These are phyloP conservation scores for Wickerhamiella pararugosa DNA, from an alignment of 1,139 yeast genomes.

Conservation along the genomic window DNA sequence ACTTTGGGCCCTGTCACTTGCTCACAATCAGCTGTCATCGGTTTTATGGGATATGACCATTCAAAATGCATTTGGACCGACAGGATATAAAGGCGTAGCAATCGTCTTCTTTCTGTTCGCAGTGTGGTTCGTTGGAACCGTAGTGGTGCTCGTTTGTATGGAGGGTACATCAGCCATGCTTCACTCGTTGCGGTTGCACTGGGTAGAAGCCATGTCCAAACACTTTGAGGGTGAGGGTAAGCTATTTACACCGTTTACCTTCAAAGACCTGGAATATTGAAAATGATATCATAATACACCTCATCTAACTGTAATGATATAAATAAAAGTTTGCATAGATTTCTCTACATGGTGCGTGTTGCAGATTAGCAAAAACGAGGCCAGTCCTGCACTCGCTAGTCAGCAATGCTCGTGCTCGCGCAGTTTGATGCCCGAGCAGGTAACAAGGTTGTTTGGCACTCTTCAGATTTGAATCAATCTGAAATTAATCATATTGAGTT, in stretches of 20 bases:
- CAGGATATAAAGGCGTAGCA: constrained; percentile 55
- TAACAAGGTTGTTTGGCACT: constrained; percentile 42
- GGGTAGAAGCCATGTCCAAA: constrained; percentile 99
- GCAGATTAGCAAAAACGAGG: neutral
- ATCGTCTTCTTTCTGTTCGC: constrained; percentile 70
- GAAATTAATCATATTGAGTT: constrained; percentile 40
- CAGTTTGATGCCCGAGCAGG: constrained; percentile 53
- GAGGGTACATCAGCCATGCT: constrained; percentile 99
- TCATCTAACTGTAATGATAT: neutral
- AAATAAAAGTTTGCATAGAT: neutral
- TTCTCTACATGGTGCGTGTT: neutral
- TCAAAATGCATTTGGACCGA: constrained; percentile 60
- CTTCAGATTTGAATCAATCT: constrained; percentile 20
- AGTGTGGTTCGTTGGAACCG: constrained; percentile 88
- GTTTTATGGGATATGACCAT: constrained; percentile 97
- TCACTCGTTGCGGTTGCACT: constrained; percentile 88
- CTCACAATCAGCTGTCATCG: constrained; percentile 89
- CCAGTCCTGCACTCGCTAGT: constrained; percentile 9
- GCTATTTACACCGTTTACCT: constrained; percentile 70
- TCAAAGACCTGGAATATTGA: constrained; percentile 18
- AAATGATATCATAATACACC: neutral
- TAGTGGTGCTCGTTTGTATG: constrained; percentile 84
- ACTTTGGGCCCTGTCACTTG: constrained; percentile 92
- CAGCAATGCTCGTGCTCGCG: constrained; percentile 38
- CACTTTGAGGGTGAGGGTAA: constrained; percentile 93